Evolutionary conservation across 768 basidiomycete species (phyloP).

Genomic region (Lactarius akahatsu): DNA sequence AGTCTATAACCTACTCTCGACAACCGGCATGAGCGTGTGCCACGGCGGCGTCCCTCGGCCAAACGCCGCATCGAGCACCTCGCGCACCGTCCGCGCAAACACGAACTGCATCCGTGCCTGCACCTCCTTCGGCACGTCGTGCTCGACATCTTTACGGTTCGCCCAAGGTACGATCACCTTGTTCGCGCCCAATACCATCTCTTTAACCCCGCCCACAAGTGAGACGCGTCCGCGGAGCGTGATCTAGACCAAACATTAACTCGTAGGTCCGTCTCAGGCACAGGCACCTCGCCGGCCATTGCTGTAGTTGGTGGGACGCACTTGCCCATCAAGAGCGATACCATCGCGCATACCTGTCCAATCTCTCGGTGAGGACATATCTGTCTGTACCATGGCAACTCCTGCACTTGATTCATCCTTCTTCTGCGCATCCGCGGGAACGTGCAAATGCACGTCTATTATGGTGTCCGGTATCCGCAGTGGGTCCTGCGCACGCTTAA

Average conservation of each 20-base stretch:
- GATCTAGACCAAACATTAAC: slow-evolving; percentile 56
- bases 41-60: slow-evolving; percentile 66
- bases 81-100: slow-evolving; percentile 75
- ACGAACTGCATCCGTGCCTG: slow-evolving; percentile 75
- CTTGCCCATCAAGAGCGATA: slow-evolving; percentile 77
- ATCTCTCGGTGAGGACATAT: too few species aligned
- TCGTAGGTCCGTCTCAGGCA: too few species aligned
- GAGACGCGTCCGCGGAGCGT: slow-evolving; percentile 81
- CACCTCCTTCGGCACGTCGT: slow-evolving; percentile 76
- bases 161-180: slow-evolving; percentile 83
- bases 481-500: slow-evolving; percentile 65
- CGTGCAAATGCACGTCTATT: slow-evolving; percentile 84
- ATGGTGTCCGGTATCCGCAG: slow-evolving; percentile 61
- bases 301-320: slow-evolving; percentile 72
- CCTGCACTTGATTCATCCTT: slow-evolving; percentile 95
- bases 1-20: slow-evolving; percentile 53
- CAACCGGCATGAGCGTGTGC: slow-evolving; percentile 48
- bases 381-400: slow-evolving; percentile 85
- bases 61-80: slow-evolving; percentile 82
- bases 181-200: slow-evolving; percentile 82
- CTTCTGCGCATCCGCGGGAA: slow-evolving; percentile 88
- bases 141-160: slow-evolving; percentile 85
- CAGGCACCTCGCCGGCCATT: slow-evolving; percentile 84
- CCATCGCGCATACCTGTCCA: slow-evolving; percentile 73
- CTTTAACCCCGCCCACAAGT: slow-evolving; percentile 88